Conservation (phyloP, 1,139 yeast species). For the Geotrichum cucujoidarum region DNA sequence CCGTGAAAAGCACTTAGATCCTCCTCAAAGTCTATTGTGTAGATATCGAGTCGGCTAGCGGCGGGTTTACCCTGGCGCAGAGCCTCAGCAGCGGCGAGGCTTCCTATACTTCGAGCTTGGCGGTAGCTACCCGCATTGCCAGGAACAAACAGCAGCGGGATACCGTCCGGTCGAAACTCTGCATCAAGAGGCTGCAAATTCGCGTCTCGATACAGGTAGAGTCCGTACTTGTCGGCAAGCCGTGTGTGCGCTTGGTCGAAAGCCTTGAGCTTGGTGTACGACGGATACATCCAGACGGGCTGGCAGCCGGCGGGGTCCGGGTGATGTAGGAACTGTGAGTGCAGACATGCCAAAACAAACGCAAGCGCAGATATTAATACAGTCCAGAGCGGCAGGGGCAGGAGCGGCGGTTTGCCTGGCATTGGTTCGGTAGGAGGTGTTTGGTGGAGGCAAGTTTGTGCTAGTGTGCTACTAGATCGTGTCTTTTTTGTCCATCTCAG, state of each 20-base stretch:
- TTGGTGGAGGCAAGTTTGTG: neutral
- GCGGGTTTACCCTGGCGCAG: slow-evolving; percentile 8
- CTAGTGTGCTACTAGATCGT: too few relatives aligned
- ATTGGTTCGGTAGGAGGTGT: slow-evolving; percentile 1
- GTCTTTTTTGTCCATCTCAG: neutral
- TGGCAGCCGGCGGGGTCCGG: slow-evolving; percentile 23
- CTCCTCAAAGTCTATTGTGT: slow-evolving; percentile 89
- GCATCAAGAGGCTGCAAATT: slow-evolving; percentile 41
- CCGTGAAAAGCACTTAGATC: slow-evolving; percentile 98
- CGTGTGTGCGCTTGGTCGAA: slow-evolving; percentile 69
- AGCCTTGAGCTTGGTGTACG: slow-evolving; percentile 47
- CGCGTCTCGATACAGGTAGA: slow-evolving; percentile 71
- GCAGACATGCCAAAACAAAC: slow-evolving; percentile 13
- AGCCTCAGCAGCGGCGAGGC: slow-evolving; percentile 43
- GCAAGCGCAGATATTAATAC: slow-evolving; percentile 1
- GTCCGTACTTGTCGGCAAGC: slow-evolving; percentile 72
- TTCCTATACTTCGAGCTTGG: slow-evolving; percentile 89
- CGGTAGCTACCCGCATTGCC: slow-evolving; percentile 95
- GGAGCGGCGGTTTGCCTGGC: slow-evolving; percentile 2
- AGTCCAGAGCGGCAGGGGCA: neutral
- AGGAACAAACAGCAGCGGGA: slow-evolving; percentile 88
- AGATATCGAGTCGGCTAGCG: slow-evolving; percentile 53
- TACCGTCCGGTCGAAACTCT: slow-evolving; percentile 51
- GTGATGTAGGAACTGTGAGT: slow-evolving; percentile 17
- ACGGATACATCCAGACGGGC: slow-evolving; percentile 24